phyloP scores from a whole-genome alignment of 306 rosid species.

The Arachis hypogaea region DNA sequence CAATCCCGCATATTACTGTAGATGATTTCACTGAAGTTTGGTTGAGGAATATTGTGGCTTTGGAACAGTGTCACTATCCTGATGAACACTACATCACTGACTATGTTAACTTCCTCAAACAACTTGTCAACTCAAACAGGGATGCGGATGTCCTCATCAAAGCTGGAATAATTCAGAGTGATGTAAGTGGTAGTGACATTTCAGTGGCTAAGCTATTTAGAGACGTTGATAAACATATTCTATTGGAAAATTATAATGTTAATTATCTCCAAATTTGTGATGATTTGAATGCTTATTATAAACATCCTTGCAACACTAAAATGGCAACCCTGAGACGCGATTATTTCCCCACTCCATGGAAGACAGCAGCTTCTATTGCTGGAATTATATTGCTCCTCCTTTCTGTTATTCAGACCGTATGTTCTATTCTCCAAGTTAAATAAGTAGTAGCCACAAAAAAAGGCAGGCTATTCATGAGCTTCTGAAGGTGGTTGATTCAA shows the following conservation, averaged over 20 bases:
- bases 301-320: conserved; percentile 2
- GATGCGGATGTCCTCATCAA: conserved; percentile 37
- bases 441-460: too few species aligned
- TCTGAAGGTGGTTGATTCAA: too few species aligned
- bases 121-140: background rate
- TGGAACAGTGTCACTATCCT: conserved; percentile 8
- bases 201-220: background rate
- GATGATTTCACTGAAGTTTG: accelerated
- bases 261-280: background rate
- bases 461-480: too few species aligned
- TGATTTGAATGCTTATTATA: background rate
- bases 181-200: background rate
- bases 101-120: background rate
- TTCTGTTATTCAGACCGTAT: background rate
- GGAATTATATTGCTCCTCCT: background rate
- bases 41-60: conserved; percentile 8
- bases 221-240: background rate
- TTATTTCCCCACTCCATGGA: conserved; percentile 36
- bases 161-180: background rate
- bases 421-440: background rate
- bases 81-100: background rate
- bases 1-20: background rate
- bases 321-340: conserved; percentile 36
- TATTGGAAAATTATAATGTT: background rate
- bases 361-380: conserved; percentile 20